phyloP scores from a whole-genome alignment of 495 filamentous ascomycete genomes.

The Aspergillus saccharolyticus region DNA sequence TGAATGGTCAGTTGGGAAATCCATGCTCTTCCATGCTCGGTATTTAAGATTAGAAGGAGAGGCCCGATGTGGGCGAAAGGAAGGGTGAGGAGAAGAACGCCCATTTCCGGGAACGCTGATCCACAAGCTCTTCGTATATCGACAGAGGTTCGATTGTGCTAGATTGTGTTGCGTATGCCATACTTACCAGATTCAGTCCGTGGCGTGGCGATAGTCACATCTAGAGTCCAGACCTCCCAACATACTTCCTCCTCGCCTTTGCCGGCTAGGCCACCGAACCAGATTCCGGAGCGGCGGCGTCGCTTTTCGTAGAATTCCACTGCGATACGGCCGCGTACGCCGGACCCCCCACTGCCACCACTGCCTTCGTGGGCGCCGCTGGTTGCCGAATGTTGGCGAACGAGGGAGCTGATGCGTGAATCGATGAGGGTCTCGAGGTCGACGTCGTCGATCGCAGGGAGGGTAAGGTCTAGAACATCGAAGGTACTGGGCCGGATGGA shows the following conservation, averaged over 20 bases:
- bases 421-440: slow-evolving; percentile 93
- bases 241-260: slow-evolving; percentile 88
- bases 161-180: neutral
- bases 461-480: slow-evolving; percentile 87
- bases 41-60: too few relatives aligned
- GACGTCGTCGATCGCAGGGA: slow-evolving; percentile 79
- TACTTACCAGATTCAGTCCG: slow-evolving; percentile 76
- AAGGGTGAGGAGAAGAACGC: too few relatives aligned
- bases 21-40: too few relatives aligned
- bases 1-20: neutral
- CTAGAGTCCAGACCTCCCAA: slow-evolving; percentile 93
- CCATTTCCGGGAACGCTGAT: too few relatives aligned
- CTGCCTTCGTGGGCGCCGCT: slow-evolving; percentile 46
- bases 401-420: slow-evolving; percentile 69
- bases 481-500: slow-evolving; percentile 76
- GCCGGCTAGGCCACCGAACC: slow-evolving; percentile 55
- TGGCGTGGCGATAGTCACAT: slow-evolving; percentile 84
- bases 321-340: slow-evolving; percentile 70
- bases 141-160: too few relatives aligned
- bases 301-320: slow-evolving; percentile 96
- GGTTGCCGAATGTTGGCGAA: slow-evolving; percentile 53
- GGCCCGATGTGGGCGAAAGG: too few relatives aligned
- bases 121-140: too few relatives aligned
- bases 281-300: slow-evolving; percentile 63
- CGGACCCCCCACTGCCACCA: slow-evolving; percentile 36